Conservation (phyloP, 192 early-diverging fungal species). For the Backusella luteola region DNA sequence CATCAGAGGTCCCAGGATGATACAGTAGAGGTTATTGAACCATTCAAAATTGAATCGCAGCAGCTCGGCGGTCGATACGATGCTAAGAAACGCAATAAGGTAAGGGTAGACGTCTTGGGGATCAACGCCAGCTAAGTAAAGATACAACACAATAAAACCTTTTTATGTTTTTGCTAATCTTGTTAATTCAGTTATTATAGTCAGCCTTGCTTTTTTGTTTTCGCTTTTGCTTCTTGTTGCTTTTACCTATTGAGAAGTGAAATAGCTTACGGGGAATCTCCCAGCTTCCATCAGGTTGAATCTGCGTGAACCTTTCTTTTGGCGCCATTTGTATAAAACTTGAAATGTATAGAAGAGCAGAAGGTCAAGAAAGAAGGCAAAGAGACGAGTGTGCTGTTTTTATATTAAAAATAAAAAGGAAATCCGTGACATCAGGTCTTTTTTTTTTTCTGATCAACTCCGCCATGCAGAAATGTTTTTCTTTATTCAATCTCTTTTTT, state of each 20-base stretch:
- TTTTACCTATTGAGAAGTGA: constrained; percentile 45
- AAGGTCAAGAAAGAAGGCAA: neutral
- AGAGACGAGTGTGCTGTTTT: too few relatives aligned
- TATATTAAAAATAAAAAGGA: neutral
- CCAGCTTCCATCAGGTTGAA: constrained; percentile 36
- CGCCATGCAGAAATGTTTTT: neutral
- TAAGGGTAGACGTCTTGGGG: constrained; percentile 24
- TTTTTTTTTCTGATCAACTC: neutral
- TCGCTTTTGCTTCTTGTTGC: neutral
- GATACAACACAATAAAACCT: constrained; percentile 43
- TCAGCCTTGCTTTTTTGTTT: neutral
- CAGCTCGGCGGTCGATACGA: constrained; percentile 31
- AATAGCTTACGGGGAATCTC: constrained; percentile 45
- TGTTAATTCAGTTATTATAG: neutral
- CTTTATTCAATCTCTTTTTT: neutral
- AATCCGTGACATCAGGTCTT: neutral
- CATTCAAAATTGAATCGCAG: constrained; percentile 36
- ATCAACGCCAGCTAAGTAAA: constrained; percentile 27
- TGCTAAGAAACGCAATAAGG: constrained; percentile 15
- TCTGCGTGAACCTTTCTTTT: constrained; percentile 20
- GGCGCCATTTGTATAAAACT: neutral
- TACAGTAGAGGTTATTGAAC: constrained; percentile 42
- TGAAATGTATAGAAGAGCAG: neutral
- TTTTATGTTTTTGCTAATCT: neutral
- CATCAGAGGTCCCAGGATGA: constrained; percentile 42